Evolutionary conservation across 768 basidiomycete genomes (phyloP).

Genomic region (Boletus vermiculosoides): DNA sequence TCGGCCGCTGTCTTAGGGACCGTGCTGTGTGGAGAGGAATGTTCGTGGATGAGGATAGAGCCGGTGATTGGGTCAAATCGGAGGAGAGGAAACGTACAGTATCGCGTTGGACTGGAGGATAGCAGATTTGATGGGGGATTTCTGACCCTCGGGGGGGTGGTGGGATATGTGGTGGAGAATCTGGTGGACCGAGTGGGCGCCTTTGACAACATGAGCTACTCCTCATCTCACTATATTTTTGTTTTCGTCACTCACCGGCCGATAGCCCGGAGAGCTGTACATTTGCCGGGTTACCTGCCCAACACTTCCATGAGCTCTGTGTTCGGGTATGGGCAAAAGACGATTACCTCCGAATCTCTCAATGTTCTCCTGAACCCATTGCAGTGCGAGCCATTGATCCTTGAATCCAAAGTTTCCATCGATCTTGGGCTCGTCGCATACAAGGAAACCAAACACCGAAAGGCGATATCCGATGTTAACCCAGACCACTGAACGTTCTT

Average conservation of each 20-base stretch:
- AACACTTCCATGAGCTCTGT: not conserved
- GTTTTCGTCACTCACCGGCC: slow-evolving; percentile 46
- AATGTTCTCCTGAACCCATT: slow-evolving; percentile 72
- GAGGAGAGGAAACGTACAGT: slow-evolving; percentile 40
- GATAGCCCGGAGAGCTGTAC: slow-evolving; percentile 70
- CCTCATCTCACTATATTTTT: not conserved
- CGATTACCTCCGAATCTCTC: slow-evolving; percentile 49
- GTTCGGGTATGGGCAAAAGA: not conserved
- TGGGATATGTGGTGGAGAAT: slow-evolving; percentile 67
- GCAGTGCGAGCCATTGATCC: slow-evolving; percentile 77
- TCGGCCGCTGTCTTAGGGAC: slow-evolving; percentile 61
- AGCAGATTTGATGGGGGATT: slow-evolving; percentile 66
- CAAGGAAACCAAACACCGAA: too few species aligned
- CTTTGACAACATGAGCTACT: slow-evolving; percentile 31
- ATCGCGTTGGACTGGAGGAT: slow-evolving; percentile 75
- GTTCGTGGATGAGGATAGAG: not conserved
- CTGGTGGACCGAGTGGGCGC: slow-evolving; percentile 75
- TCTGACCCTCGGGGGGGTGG: slow-evolving; percentile 50
- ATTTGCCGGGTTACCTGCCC: slow-evolving; percentile 56
- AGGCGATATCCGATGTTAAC: too few species aligned
- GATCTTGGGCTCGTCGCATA: too few species aligned
- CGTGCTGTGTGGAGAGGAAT: slow-evolving; percentile 33
- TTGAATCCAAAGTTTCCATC: slow-evolving; percentile 86
- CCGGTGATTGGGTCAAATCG: too few species aligned
- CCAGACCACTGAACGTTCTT: slow-evolving; percentile 65